Evolutionary conservation across 2,329 filamentous ascomycete genomes (phyloP), one percentile per base, ranked within the genome.

Genomic region (Cephalotrichum gorgonifer): DNA sequence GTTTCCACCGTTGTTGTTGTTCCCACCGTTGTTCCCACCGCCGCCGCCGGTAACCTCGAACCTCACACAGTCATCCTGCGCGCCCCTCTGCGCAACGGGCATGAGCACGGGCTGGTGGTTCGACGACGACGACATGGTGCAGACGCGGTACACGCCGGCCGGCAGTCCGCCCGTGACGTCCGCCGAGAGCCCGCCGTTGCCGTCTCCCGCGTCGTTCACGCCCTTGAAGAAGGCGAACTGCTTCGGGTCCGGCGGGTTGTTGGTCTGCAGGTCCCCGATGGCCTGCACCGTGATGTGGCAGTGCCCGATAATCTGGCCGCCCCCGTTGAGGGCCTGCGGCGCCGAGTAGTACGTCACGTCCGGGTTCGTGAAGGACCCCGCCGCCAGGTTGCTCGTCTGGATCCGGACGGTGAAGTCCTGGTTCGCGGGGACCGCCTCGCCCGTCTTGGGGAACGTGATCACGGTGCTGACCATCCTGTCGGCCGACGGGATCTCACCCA

Each of bases 91-190:
- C 49, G 74, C 74, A 45, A 76, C 64, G 26, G 76, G 76, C 76
- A 80, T 80, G 23, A 75, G 56, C 2, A 79, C 76, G 14, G 74
- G 75, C 60, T 78, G 75, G 61, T 78, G 74, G 57, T 77, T 78
- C 52, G 60, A 62, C 4, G 72, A 64, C 2, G 72, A 66, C 22
- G 69, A 69, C 64, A 78, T 72, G 20, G 72, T 74, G 58, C 74
- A 78, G 39, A 71, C 70, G 46, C 75, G 67, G 59, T 76, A 77
- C 52, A 59, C 56, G 4, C 74, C 75, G 27, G 60, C 60, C 9
- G 70, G 66, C 22, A 78, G 64, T 23, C 75, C 74, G 2, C 62
- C 69, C 0, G 60, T 57, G 7, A 78, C 71, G 25, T 60, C 55
- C 23, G 73, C 69, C 47, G 60, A 58, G 33, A 78, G 64, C n/a